Percentiles rank a stretch among this genome's conserved stretches.
Evolutionary conservation across 306 rosid genomes (phyloP).

Genomic region (Cicer yamashitae): DNA sequence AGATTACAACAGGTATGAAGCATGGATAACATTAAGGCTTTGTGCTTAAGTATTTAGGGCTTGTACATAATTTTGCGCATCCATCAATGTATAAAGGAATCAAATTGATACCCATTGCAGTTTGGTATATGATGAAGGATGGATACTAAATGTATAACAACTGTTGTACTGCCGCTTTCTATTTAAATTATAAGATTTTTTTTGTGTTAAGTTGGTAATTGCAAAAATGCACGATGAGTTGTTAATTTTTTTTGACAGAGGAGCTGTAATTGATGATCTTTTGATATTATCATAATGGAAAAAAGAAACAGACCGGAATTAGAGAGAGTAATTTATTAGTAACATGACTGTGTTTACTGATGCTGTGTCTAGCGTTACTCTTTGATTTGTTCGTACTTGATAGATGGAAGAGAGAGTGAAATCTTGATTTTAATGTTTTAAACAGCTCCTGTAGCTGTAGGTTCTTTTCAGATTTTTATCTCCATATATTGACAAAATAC

Average conservation of each 20-base stretch:
- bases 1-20: slow-evolving; percentile 1
- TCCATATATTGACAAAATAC: slow-evolving; percentile 31
- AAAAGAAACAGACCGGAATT: neutral
- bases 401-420: slow-evolving; percentile 4
- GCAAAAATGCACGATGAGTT: neutral
- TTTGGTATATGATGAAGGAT: slow-evolving; percentile 12
- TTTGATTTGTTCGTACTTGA: slow-evolving; percentile 18
- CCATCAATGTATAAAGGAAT: neutral
- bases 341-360: neutral
- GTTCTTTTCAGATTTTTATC: slow-evolving; percentile 26
- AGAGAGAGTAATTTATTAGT: slow-evolving; percentile 20
- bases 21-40: slow-evolving; percentile 14
- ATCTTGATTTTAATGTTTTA: slow-evolving; percentile 30
- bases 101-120: neutral
- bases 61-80: neutral
- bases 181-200: slow-evolving; percentile 24
- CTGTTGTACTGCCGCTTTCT: slow-evolving; percentile 3
- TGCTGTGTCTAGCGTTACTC: slow-evolving; percentile 12
- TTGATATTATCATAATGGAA: neutral
- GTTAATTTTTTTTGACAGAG: neutral
- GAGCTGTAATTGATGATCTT: slow-evolving; percentile 8
- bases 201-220: neutral
- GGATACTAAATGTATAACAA: neutral
- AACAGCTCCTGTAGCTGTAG: neutral
- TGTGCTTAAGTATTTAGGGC: slow-evolving; percentile 16